Base-by-base conservation (phyloP, 2,329 filamentous ascomycete species). In the Aspergillus tamarii region DNA sequence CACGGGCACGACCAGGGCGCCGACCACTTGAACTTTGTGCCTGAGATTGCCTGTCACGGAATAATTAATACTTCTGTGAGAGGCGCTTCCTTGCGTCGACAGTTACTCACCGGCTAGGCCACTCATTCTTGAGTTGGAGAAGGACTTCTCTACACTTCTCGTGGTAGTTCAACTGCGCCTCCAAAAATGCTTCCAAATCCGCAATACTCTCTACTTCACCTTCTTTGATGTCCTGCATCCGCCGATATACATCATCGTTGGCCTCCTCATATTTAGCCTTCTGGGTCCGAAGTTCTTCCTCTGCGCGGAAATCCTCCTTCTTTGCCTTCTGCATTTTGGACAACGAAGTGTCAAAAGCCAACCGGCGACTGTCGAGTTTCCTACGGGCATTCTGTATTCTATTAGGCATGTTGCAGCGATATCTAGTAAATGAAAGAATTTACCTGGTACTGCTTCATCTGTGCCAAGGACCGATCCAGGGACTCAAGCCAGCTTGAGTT, bases 401-500 rank as follows among this genome's bases (percentile, higher is more conserved):
- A 28, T 63, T 55, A 68, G 62, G 43, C 56, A 30, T 16, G 19
- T n/a, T 30, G 28, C 16, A 8, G 14, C 7, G 4, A 21, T 30
- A 53, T 19, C 16, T 32, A 7, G 32, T 11, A 32, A 28, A 19
- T 32, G 16, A 21, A 9, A 11, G 34, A 23, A 76, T 85, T 60
- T 84, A 94, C 91, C 85, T 97, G 93, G 73, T 97, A 98, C 75
- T 98, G 95, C 78, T 96, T 97, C 92, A 98, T 94, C 85, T 97
- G 95, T 41, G 92, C 89, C 59, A 97, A 80, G 30, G 91, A 96
- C 69, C 93, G 85, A 77, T 98, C 94, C 26, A 97, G 83, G n/a
- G 91, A 93, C 77, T 97, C 93, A 63, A 96, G 84, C 94, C 94
- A 97, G 76, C 87, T 91, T 39, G 88, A 86, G 19, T 91, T 96